Percentiles rank a stretch among this genome's conserved stretches.
These are phyloP conservation scores for Echeveria elegans DNA, from an alignment of 164 flowering plant genomes.

Conservation along the genomic window DNA sequence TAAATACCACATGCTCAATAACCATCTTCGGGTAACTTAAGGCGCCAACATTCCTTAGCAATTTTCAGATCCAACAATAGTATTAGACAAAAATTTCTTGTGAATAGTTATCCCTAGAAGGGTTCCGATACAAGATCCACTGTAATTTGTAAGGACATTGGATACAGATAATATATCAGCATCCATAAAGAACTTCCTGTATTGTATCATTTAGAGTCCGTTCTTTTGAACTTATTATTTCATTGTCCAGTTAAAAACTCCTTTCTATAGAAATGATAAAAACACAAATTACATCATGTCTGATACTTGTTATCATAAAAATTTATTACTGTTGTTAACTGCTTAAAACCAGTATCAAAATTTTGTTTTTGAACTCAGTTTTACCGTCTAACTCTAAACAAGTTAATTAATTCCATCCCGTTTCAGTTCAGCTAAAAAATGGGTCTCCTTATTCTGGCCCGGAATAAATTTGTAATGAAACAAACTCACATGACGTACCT, in stretches of 20 bases:
- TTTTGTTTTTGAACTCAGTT: not conserved
- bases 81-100: too few species aligned
- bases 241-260: too few species aligned
- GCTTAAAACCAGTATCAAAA: not conserved
- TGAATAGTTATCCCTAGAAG: too few species aligned
- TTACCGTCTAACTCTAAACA: not conserved
- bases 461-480: not conserved
- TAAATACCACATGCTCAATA: not conserved
- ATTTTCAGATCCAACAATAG: not conserved
- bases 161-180: too few species aligned
- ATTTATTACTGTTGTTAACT: too few species aligned
- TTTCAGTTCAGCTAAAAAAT: not conserved
- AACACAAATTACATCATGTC: not conserved
- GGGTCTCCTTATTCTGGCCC: not conserved
- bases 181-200: too few species aligned
- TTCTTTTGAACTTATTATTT: too few species aligned
- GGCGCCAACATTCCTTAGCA: not conserved
- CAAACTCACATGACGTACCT: constrained; percentile 38
- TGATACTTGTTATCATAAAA: not conserved
- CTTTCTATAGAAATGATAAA: too few species aligned
- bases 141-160: too few species aligned
- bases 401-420: not conserved
- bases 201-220: too few species aligned
- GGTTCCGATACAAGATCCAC: too few species aligned
- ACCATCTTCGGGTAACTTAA: not conserved